A percentile compares a stretch with the other conserved stretches of the same genome.
Conservation (phyloP, 306 rosid species). For the Gynostemma pentaphyllum region DNA sequence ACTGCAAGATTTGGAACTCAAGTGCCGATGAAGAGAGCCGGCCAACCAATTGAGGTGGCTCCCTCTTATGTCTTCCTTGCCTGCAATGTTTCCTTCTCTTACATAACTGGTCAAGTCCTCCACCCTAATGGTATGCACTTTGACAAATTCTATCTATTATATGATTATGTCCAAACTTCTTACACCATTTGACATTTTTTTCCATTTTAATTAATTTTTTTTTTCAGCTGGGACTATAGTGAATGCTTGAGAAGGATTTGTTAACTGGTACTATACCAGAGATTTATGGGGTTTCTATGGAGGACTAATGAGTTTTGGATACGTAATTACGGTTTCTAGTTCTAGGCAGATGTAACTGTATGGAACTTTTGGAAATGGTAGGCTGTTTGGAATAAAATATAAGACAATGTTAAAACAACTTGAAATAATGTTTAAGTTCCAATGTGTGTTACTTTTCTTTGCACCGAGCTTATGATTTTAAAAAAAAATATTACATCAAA, state of each 20-base stretch:
- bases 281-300: too few species aligned
- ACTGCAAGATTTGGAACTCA: conserved; percentile 23
- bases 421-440: too few species aligned
- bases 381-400: too few species aligned
- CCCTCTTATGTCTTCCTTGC: conserved; percentile 44
- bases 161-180: background rate
- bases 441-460: too few species aligned
- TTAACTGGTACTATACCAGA: background rate
- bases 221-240: conserved; percentile 12
- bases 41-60: conserved; percentile 44
- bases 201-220: background rate
- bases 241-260: conserved; percentile 10
- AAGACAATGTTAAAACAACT: too few species aligned
- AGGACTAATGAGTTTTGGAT: background rate
- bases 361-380: background rate
- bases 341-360: background rate
- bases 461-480: too few species aligned
- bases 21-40: conserved; percentile 35
- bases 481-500: too few species aligned
- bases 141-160: background rate
- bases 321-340: too few species aligned
- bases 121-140: background rate
- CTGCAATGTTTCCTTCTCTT: conserved; percentile 30
- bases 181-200: too few species aligned
- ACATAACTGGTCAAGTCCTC: conserved; percentile 17